Evolutionary conservation across 1,284 basidiomycete genomes (phyloP), one percentile per base, ranked within the genome.

Genomic region (Marasmius sp.): DNA sequence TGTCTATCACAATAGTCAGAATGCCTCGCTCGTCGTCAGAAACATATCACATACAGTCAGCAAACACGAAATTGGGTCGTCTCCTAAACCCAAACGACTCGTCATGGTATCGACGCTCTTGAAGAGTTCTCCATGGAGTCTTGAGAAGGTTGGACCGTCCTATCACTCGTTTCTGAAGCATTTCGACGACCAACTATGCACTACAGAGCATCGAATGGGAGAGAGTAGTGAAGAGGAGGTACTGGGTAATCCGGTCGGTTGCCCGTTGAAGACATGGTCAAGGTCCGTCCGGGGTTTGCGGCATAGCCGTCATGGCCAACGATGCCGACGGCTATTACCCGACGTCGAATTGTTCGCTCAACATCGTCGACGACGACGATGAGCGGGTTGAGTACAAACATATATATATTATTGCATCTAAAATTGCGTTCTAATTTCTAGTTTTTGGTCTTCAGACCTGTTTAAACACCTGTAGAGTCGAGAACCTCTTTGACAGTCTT

Each of bases 21-120:
- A 39, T 11, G 49, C 10, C 6, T 12, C 27, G 45, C 18, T 18
- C 43, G 27, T 34, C 20, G 22, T 33, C 37, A 20, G 34, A 39
- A 39, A 57, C 63, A 39, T 33, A 58, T 57, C 14, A 81, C 90
- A 71, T 74, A 93, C 92, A 94, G 66, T 93, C 92, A 39, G 91
- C 87, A 65, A 93, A 79, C 10, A 77, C 74, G 68, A 89, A 91
- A 67, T 82, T 79, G 51, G 81, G 78, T 0, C 85, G 83, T 67
- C 87, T 87, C 45, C 92, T 81, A 69, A 89, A 93, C 0, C 92
- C 92, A 72, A 92, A 94, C 2, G 90, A 92, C 65, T 92, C 87
- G 75, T 94, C 92, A 66, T 93, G 92, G 73, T 94, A 94, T 37
- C 20, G 52, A 33, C 50, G 50, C 34, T n/a, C 34, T 37, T 36